Evolutionary conservation across 2,329 filamentous ascomycete genomes (phyloP), one percentile per base, ranked within the genome.

Genomic region (Raffaelea arxii): DNA sequence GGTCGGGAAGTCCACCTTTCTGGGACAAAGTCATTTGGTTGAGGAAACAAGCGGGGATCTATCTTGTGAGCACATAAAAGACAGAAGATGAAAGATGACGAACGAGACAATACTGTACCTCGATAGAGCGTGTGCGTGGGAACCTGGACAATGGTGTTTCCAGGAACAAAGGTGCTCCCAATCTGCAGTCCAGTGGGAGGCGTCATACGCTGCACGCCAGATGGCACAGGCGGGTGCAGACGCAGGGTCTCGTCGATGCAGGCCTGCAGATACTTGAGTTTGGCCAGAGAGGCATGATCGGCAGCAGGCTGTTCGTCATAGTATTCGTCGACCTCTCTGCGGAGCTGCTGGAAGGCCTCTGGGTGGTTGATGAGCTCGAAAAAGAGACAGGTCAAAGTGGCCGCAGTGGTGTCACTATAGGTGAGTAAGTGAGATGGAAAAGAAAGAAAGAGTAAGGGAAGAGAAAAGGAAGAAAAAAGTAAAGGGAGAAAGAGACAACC

Each of bases 131-230:
- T 56, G 25, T 59, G 55, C 3, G 54, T 53, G 1, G 62, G 61
- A 3, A 62, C 40, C 4, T 58, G 56, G 6, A 68, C 54, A 18
- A 63, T 59, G 5, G 58, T 62, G 37, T 61, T 56, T 1, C 65
- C 65, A 0, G 65, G 65, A n/a, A 68, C 59, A 27, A 57, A 61
- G 0, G 41, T 51, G 1, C 59, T 56, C 1, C 55, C 62, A 6
- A 70, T 55, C 4, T 51, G 49, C 21, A 64, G 46, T 2, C 68
- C 68, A 36, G 65, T 57, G 0, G 60, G 57, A 0, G 67, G 65
- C 3, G 66, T 67, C 25, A 61, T 49, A 2, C 68, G 54, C 38
- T 60, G 59, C 5, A 62, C 25, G 2, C 63, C 65, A 2, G 57
- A 57, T 0, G 62, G 60, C 1, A 67, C 60, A 1, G 66, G 53